Evolutionary conservation across 345 rosid genomes (phyloP).

Genomic region (Populus pruinosa): DNA sequence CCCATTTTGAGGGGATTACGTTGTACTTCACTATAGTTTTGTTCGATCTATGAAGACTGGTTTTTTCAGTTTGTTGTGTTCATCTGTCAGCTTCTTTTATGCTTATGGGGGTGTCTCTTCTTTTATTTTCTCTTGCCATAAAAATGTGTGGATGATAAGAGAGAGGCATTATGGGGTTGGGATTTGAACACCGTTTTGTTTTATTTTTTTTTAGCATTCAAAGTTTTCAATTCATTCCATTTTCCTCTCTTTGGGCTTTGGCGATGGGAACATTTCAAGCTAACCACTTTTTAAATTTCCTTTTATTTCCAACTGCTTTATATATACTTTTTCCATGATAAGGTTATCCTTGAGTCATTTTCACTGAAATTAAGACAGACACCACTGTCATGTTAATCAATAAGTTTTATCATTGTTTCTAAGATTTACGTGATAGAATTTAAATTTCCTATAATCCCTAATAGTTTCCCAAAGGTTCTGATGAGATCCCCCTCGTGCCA

Average conservation of each 20-base stretch:
- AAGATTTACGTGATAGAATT: background rate
- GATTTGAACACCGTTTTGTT: background rate
- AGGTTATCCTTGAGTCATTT: too few species aligned
- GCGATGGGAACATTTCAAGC: background rate
- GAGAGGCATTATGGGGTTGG: background rate
- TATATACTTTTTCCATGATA: too few species aligned
- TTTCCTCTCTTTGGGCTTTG: background rate
- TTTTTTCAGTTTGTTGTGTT: background rate
- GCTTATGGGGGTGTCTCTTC: too few species aligned
- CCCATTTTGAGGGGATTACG: constrained; percentile 40
- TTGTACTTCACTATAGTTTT: background rate
- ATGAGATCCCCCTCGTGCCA: too few species aligned
- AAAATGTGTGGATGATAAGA: background rate
- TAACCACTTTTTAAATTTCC: too few species aligned
- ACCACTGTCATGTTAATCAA: too few species aligned
- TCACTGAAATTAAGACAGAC: too few species aligned
- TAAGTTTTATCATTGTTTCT: too few species aligned
- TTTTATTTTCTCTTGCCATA: background rate
- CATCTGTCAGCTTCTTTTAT: background rate
- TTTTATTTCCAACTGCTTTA: too few species aligned
- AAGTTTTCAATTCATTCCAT: background rate
- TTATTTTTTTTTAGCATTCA: background rate
- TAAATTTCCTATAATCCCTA: background rate
- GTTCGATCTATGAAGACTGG: background rate
- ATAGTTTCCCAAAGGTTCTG: too few species aligned